Conservation (phyloP, 108 stramenopile genomes). For the Parietichytrium sp. region DNA sequence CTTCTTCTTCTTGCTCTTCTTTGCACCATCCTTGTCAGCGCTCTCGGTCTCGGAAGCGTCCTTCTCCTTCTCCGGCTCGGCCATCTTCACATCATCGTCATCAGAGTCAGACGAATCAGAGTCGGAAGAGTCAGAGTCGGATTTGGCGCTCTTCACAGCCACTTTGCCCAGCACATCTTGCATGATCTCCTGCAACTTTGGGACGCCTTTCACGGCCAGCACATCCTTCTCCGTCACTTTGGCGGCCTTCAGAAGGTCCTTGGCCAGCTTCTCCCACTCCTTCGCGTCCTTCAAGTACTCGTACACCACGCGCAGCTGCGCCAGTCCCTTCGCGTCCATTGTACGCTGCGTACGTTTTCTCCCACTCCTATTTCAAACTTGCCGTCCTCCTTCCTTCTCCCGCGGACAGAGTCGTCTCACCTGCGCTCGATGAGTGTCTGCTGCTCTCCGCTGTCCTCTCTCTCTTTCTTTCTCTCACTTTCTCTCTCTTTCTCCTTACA, state of each 20-base stretch:
- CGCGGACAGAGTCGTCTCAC: too few species aligned
- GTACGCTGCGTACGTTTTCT: too few species aligned
- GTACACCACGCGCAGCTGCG: too few species aligned
- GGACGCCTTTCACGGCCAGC: not conserved
- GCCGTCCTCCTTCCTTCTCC: too few species aligned
- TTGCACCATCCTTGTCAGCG: not conserved
- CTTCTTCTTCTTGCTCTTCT: not conserved
- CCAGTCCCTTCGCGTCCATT: too few species aligned
- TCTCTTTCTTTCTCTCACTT: too few species aligned
- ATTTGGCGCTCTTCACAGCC: not conserved
- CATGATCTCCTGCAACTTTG: not conserved
- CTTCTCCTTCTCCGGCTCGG: constrained; percentile 35
- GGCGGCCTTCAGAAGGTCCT: not conserved
- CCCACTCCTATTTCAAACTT: too few species aligned
- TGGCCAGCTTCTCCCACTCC: constrained; percentile 12
- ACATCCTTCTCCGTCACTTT: not conserved
- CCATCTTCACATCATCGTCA: constrained; percentile 16
- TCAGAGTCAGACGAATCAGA: constrained; percentile 35
- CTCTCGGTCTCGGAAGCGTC: constrained; percentile 36
- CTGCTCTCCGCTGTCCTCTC: too few species aligned
- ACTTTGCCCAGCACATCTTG: not conserved
- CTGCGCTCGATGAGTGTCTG: too few species aligned
- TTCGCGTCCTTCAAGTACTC: too few species aligned
- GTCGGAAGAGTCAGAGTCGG: not conserved
- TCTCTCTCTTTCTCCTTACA: too few species aligned